Percentiles rank a stretch among this genome's conserved stretches.
Evolutionary conservation across 306 rosid genomes (phyloP).

Genomic region (Lathyrus oleraceus): DNA sequence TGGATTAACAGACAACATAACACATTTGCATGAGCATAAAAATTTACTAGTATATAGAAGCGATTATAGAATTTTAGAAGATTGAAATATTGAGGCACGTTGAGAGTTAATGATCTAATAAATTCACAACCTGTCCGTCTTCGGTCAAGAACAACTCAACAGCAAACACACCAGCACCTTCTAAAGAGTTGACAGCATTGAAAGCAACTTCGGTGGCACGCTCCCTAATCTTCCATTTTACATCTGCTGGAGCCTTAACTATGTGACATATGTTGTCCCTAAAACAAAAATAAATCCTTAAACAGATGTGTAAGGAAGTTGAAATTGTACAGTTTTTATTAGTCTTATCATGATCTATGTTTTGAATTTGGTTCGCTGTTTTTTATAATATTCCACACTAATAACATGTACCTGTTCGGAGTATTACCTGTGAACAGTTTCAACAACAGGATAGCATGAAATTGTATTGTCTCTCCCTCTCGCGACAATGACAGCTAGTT

Average conservation of each 20-base stretch:
- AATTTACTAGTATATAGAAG: conserved; percentile 23
- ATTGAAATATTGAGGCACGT: neutral
- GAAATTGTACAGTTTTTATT: conserved; percentile 19
- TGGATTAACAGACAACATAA: conserved; percentile 27
- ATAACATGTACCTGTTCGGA: conserved; percentile 19
- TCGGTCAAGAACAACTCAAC: conserved; percentile 82
- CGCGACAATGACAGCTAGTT: conserved; percentile 81
- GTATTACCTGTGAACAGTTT: conserved; percentile 91
- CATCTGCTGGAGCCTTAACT: conserved; percentile 81
- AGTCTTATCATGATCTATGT: neutral
- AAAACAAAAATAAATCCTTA: conserved; percentile 38
- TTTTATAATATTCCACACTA: conserved; percentile 9
- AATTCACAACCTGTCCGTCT: conserved; percentile 68
- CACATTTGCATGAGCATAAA: conserved; percentile 7
- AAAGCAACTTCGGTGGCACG: conserved; percentile 75
- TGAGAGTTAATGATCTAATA: conserved; percentile 28
- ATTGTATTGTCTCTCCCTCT: conserved; percentile 84
- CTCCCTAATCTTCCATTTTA: conserved; percentile 63
- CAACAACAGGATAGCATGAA: conserved; percentile 82
- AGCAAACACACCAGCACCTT: conserved; percentile 97
- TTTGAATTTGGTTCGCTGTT: conserved; percentile 2
- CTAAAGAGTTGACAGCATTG: conserved; percentile 80
- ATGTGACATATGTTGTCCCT: conserved; percentile 92
- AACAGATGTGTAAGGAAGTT: conserved; percentile 28
- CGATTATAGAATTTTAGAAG: neutral